Base-by-base conservation (phyloP, 2,329 filamentous ascomycete species). In the Exophiala bonariae region DNA sequence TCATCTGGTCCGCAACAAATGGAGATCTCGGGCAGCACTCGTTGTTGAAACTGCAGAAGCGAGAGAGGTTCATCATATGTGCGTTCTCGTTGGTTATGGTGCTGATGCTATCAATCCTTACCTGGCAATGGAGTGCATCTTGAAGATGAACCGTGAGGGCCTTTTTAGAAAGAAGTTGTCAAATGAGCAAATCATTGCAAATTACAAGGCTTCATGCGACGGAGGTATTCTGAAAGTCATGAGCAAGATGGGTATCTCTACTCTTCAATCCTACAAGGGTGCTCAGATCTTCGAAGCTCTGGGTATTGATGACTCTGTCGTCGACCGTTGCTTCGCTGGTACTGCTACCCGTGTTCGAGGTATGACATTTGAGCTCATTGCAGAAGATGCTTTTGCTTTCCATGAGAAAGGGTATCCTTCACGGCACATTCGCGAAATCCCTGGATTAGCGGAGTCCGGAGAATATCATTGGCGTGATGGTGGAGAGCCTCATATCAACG, bases 171-270 rank as follows among this genome's bases (percentile, higher is more conserved):
- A 95, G 79, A 87, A 93, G 68, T 75, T 96, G 34, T 80, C 79
- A 16, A 82, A 93, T 49, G 85, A 95, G 52, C 80, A 85, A 61
- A 82, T 96, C 47, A 91, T 96, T 58, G 83, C 86, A 61, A 97
- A 97, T 75, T 97, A 96, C 79, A 95, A 95, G 74, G 88, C 95
- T 69, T 96, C 92, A 54, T 92, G 88, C 61, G 91, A 96, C 59
- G 92, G 92, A 63, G 92, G 92, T 74, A 96, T 97, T 56, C 77
- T 97, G 56, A 97, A 97, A 72, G 92, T 97, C 67, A 97, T 97
- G 92, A 93, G 87, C 69, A 97, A 97, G 78, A 97, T 97, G 92
- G 92, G 92, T 75, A 97, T 97, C 56, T 96, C 92, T 5, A 97
- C 92, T 23, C 77, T 97, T 36, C 89, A 92, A 63, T 92, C 87